Evolutionary conservation across 768 basidiomycete genomes (phyloP).

Genomic region (Rhizopogon vinicolor): DNA sequence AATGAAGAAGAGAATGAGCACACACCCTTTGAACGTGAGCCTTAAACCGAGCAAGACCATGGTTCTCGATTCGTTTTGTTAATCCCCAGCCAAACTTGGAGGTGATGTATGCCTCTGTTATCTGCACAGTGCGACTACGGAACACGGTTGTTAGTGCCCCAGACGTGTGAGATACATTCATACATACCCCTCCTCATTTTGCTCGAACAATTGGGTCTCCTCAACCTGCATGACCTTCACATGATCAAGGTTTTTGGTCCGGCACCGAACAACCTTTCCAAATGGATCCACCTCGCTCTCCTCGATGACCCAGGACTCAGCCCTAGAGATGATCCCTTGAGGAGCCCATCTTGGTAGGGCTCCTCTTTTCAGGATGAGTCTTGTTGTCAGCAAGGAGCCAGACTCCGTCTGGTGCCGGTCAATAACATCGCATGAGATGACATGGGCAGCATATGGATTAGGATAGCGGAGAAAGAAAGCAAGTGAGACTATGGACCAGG

Average conservation of each 20-base stretch:
- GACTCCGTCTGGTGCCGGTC: conserved; percentile 69
- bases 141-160: background rate
- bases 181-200: conserved; percentile 65
- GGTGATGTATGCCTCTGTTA: conserved; percentile 81
- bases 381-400: conserved; percentile 78
- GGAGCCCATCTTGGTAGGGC: conserved; percentile 92
- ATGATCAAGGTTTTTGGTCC: conserved; percentile 89
- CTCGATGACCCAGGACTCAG: conserved; percentile 93
- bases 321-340: conserved; percentile 72
- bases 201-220: conserved; percentile 71
- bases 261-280: conserved; percentile 69
- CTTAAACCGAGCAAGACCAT: conserved; percentile 82
- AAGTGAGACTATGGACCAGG: conserved; percentile 88
- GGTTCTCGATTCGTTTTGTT: conserved; percentile 81
- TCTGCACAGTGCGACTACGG: conserved; percentile 72
- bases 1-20: conserved; percentile 19
- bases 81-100: conserved; percentile 91
- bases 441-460: conserved; percentile 90
- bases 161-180: background rate
- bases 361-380: conserved; percentile 90
- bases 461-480: conserved; percentile 96
- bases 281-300: conserved; percentile 90
- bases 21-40: conserved; percentile 80
- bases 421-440: conserved; percentile 94
- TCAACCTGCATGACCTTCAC: conserved; percentile 92